Evolutionary conservation across 164 flowering plant genomes (phyloP), one percentile per base, ranked within the genome.

Genomic region (Berberis vulgaris): DNA sequence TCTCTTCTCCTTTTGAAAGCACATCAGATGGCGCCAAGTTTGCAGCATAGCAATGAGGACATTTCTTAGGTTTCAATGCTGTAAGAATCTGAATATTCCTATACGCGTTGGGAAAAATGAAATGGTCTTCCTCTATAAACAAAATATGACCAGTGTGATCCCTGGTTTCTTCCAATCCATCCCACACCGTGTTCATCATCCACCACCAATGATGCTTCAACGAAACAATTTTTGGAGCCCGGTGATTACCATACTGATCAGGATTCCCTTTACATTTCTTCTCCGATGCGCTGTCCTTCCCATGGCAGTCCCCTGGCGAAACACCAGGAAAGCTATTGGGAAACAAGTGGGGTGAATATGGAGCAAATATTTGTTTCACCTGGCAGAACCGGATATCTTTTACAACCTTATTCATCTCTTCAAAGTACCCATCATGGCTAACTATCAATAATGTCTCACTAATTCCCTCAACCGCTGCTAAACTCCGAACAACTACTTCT

Each of bases 171-270:
- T 77, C 73, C 82, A 93, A 70, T 41, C 94, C 90, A 78, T 93
- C 94, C 98, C 97, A 93, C 44, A 93, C 89, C 0, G 94, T 88
- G 72, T 90, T 93, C 98, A 93, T 93, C 98, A 90, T 90, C 98
- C 98, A 93, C 98, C 98, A 93, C 98, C 98, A 93, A 67, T 93
- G 98, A 77, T 88, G 98, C 83, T 93, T 93, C 75, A 93, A 69
- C 0, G 97, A 90, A 54, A 88, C 96, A 62, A 90, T 88, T 79
- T 82, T 90, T 3, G 98, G 92, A n/a, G 92, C 85, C 45, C 97
- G 70, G 67, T 93, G 91, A 72, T 86, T 86, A 44, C 96, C 96
- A 75, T 86, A 93, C 73, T 93, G 98, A 79, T 90, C 95, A 1
- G 92, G 82, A 68, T 76, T 86, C 47, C 97, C 98, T 26, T 41